phyloP scores from a whole-genome alignment of 202 grass and related monocot genomes.

The Schoenoplectus tabernaemontani region DNA sequence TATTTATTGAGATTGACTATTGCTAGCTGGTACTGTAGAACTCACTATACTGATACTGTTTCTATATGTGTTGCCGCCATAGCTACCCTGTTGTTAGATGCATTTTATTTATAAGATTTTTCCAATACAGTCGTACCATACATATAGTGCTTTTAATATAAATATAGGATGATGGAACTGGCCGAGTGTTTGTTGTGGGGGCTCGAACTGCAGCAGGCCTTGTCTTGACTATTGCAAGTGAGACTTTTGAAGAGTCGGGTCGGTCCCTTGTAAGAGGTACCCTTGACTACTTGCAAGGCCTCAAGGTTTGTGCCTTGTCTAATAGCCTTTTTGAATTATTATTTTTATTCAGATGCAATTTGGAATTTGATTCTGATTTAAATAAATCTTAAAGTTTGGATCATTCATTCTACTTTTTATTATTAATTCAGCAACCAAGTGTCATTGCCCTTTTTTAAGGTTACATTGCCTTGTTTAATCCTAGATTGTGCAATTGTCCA shows the following conservation, averaged over 20 bases:
- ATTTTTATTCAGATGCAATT: not conserved
- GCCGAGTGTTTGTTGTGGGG: slow-evolving; percentile 58
- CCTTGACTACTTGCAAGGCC: slow-evolving; percentile 92
- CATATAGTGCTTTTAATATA: not conserved
- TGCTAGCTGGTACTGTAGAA: not conserved
- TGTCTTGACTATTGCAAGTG: slow-evolving; percentile 80
- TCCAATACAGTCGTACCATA: not conserved
- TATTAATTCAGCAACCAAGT: slow-evolving; percentile 10
- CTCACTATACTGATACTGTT: not conserved
- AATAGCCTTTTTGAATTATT: slow-evolving; percentile 17
- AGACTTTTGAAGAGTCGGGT: slow-evolving; percentile 95
- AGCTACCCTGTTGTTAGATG: not conserved
- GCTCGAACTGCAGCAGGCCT: slow-evolving; percentile 80
- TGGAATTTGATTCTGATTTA: not conserved
- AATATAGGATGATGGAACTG: slow-evolving; percentile 82
- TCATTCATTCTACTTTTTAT: not conserved
- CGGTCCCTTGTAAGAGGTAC: slow-evolving; percentile 85
- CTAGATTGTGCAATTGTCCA: not conserved
- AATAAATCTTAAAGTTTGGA: not conserved
- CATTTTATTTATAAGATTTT: not conserved
- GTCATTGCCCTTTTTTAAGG: not conserved
- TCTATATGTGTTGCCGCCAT: not conserved
- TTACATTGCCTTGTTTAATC: not conserved
- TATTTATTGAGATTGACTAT: not conserved
- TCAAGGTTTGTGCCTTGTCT: slow-evolving; percentile 64